Evolutionary conservation across 2,329 filamentous ascomycete genomes (phyloP).

Genomic region (Colletotrichum incanum): DNA sequence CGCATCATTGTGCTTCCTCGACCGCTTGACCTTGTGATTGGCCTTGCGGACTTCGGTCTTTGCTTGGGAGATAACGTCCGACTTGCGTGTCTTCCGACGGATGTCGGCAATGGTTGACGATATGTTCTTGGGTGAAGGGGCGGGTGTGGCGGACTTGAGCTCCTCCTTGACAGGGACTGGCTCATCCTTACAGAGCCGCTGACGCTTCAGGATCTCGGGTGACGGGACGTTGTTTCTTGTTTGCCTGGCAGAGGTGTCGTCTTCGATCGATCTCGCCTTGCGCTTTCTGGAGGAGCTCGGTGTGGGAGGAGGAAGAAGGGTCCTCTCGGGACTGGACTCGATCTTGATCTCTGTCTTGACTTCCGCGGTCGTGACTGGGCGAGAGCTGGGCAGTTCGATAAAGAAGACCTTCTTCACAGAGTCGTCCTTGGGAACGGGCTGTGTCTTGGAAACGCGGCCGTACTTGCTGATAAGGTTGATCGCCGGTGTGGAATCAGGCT

Average conservation of each 20-base stretch:
- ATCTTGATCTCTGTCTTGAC: constrained; percentile 23
- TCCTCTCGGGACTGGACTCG: constrained; percentile 27
- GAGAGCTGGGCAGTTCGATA: constrained; percentile 36
- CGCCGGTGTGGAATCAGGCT: constrained; percentile 33
- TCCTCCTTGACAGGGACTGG: constrained; percentile 40
- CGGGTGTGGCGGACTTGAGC: constrained; percentile 2
- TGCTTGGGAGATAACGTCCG: constrained; percentile 49
- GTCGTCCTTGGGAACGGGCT: constrained; percentile 14
- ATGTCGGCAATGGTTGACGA: constrained; percentile 5
- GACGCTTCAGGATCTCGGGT: constrained; percentile 36
- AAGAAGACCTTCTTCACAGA: constrained; percentile 40
- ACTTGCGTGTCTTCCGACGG: constrained; percentile 49
- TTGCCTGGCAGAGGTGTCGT: constrained; percentile 15
- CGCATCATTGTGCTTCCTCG: constrained; percentile 38
- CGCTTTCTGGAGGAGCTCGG: constrained; percentile 39
- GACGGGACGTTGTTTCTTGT: constrained; percentile 7
- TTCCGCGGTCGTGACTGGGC: constrained; percentile 25
- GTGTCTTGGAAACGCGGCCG: constrained; percentile 41
- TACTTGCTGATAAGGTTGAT: constrained; percentile 43
- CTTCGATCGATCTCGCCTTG: constrained; percentile 34
- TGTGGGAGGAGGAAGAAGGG: constrained; percentile 10
- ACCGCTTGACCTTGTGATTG: constrained; percentile 39
- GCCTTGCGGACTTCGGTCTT: constrained; percentile 49
- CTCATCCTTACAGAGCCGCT: constrained; percentile 40
- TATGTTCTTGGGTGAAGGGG: constrained; percentile 26